Conservation (phyloP, 495 filamentous ascomycete genomes). For the Parathielavia hyrcaniae region DNA sequence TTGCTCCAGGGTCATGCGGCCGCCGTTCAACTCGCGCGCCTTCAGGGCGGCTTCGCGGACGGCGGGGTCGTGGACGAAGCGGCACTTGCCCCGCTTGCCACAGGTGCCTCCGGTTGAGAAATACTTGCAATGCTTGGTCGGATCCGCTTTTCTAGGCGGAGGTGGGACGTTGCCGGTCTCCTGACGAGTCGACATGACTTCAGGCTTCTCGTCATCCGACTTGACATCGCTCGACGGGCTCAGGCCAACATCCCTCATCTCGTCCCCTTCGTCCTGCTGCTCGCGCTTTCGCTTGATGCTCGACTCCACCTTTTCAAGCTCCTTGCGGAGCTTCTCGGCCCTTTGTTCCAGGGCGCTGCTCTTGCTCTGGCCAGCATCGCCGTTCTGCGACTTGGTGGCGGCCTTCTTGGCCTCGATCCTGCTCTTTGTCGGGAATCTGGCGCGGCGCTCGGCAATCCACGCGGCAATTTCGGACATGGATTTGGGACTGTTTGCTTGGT, state of each 20-base stretch:
- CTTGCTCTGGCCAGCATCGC: slow-evolving; percentile 28
- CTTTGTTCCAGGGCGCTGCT: slow-evolving; percentile 36
- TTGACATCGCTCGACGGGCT: slow-evolving; percentile 36
- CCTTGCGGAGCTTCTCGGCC: slow-evolving; percentile 45
- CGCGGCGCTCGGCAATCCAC: slow-evolving; percentile 76
- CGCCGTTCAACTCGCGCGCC: slow-evolving; percentile 49
- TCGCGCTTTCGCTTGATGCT: slow-evolving; percentile 54
- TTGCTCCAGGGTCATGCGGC: slow-evolving; percentile 51
- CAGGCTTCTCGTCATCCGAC: slow-evolving; percentile 45
- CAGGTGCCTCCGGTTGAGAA: slow-evolving; percentile 55
- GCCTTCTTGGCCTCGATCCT: slow-evolving; percentile 50
- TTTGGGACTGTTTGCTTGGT: slow-evolving; percentile 42
- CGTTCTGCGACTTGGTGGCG: slow-evolving; percentile 26
- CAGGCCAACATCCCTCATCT: slow-evolving; percentile 42
- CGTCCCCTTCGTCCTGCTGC: slow-evolving; percentile 51
- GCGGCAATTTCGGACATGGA: slow-evolving; percentile 56
- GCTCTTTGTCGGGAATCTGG: slow-evolving; percentile 68
- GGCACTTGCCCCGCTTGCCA: slow-evolving; percentile 60
- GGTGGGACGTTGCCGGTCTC: slow-evolving; percentile 35
- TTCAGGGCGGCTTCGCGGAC: slow-evolving; percentile 49
- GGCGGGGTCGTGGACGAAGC: slow-evolving; percentile 52
- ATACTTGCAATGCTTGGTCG: slow-evolving; percentile 54
- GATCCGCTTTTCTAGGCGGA: slow-evolving; percentile 44
- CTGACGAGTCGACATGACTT: slow-evolving; percentile 41
- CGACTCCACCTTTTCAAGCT: slow-evolving; percentile 47